These are phyloP conservation scores for Pontederia paniculata DNA, from an alignment of 176 grass and related monocot species.

Conservation along the genomic window DNA sequence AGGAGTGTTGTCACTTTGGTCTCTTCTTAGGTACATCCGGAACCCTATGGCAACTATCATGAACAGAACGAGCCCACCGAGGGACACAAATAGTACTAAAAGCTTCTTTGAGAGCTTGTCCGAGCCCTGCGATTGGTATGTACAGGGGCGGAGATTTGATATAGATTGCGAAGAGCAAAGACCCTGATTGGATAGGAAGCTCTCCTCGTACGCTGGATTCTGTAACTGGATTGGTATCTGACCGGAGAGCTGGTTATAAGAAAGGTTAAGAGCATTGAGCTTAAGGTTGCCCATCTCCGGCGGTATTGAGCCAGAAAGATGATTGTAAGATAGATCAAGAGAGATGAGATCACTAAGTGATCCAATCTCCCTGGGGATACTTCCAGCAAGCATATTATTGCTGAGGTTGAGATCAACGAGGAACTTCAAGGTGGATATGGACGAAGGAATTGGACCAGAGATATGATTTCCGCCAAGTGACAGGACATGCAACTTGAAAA, in stretches of 20 bases:
- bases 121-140: neutral
- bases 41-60: constrained; percentile 32
- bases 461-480: constrained; percentile 13
- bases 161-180: constrained; percentile 38
- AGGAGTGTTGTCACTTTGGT: neutral
- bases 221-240: constrained; percentile 40
- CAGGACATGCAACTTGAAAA: constrained; percentile 29
- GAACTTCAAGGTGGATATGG: neutral
- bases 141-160: constrained; percentile 7
- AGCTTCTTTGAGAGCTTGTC: constrained; percentile 37
- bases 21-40: constrained; percentile 20
- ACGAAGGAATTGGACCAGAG: constrained; percentile 15
- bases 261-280: constrained; percentile 42
- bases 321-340: constrained; percentile 34
- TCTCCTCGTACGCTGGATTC: constrained; percentile 38
- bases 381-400: constrained; percentile 15
- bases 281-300: constrained; percentile 22
- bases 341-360: neutral
- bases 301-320: constrained; percentile 43
- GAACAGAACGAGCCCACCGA: constrained; percentile 23
- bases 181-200: constrained; percentile 47
- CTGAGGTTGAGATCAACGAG: constrained; percentile 21
- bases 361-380: constrained; percentile 17
- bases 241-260: constrained; percentile 49
- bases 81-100: constrained; percentile 26